Conservation (phyloP, 129 eudicot species). For the Helichrysum umbraculigerum region DNA sequence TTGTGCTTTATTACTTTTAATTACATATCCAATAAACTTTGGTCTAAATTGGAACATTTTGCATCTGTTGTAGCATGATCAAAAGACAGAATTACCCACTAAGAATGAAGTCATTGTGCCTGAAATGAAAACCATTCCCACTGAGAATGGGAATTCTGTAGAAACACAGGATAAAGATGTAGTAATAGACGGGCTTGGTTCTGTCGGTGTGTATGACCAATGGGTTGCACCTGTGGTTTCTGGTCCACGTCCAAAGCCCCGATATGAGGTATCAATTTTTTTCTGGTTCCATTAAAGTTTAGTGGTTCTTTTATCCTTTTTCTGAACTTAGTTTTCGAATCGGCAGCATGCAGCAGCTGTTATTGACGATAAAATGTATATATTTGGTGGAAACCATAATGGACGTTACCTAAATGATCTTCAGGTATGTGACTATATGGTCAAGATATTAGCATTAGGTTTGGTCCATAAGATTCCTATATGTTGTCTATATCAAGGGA, state of each 20-base stretch:
- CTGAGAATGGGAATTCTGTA: slow-evolving; percentile 64
- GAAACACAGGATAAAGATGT: slow-evolving; percentile 90
- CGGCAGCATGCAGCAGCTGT: slow-evolving; percentile 98
- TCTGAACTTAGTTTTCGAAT: slow-evolving; percentile 14
- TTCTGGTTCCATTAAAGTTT: background rate
- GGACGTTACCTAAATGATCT: slow-evolving; percentile 98
- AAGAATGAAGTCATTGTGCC: slow-evolving; percentile 57
- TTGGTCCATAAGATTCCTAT: slow-evolving; percentile 1
- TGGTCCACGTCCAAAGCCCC: slow-evolving; percentile 85
- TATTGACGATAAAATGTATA: slow-evolving; percentile 86
- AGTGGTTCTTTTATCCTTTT: background rate
- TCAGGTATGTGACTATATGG: slow-evolving; percentile 59
- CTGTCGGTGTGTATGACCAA: slow-evolving; percentile 82
- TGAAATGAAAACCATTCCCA: slow-evolving; percentile 61
- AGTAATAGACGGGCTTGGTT: slow-evolving; percentile 66
- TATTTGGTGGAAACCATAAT: slow-evolving; percentile 97
- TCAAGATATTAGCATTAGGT: slow-evolving; percentile 1
- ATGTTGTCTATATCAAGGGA: background rate
- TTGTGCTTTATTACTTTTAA: background rate
- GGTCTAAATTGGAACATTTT: slow-evolving; percentile 8
- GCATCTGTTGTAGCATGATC: slow-evolving; percentile 47
- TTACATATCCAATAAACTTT: slow-evolving; percentile 4
- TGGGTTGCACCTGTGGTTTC: slow-evolving; percentile 85
- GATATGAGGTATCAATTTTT: slow-evolving; percentile 71
- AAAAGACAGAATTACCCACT: slow-evolving; percentile 42